These are phyloP conservation scores for Lecanicillium sp. DNA, from an alignment of 2,329 filamentous ascomycete genomes.

Conservation along the genomic window DNA sequence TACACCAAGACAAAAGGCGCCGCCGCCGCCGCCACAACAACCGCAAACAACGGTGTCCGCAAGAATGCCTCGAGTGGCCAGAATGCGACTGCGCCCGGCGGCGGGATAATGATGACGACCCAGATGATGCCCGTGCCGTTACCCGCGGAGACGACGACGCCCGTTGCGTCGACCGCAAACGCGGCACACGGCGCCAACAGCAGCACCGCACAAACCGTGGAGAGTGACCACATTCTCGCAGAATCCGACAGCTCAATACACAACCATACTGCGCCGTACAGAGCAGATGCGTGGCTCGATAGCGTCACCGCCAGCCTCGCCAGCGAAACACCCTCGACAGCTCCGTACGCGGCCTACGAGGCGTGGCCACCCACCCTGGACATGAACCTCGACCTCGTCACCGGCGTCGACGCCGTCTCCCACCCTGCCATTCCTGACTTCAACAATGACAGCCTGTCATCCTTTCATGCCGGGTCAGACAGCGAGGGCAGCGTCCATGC, in stretches of 20 bases:
- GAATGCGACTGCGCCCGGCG: too few species aligned
- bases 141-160: too few species aligned
- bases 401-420: background rate
- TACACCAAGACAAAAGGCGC: background rate
- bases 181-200: too few species aligned
- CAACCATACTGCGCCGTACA: background rate
- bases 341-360: background rate
- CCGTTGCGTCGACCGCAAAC: too few species aligned
- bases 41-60: too few species aligned
- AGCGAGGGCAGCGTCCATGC: background rate
- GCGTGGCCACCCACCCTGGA: background rate
- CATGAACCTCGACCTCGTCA: background rate
- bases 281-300: too few species aligned
- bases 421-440: background rate
- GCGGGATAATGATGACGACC: too few species aligned
- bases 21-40: too few species aligned
- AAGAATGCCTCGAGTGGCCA: too few species aligned
- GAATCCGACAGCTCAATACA: background rate
- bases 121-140: too few species aligned
- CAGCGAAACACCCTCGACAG: background rate
- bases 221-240: too few species aligned
- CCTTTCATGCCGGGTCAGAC: background rate
- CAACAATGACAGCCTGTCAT: background rate
- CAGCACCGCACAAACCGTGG: too few species aligned
- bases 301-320: background rate